phyloP scores from a whole-genome alignment of 2,329 filamentous ascomycete genomes.

The Macrophomina pseudophaseolina region DNA sequence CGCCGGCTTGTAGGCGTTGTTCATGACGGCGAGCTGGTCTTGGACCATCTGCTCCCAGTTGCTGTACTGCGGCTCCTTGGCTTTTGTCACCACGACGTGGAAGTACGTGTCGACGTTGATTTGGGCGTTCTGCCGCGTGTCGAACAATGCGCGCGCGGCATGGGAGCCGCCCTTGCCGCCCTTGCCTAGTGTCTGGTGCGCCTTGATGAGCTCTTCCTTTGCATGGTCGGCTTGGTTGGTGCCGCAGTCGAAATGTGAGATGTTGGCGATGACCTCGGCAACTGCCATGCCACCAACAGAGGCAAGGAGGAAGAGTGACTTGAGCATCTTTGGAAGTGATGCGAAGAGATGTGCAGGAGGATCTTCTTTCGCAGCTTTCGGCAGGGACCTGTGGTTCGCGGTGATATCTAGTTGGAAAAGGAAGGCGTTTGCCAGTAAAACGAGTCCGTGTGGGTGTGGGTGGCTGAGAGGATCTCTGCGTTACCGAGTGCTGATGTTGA shows the following conservation, averaged over 20 bases:
- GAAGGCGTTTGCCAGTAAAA: neutral
- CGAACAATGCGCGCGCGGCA: conserved; percentile 36
- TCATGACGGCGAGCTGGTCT: conserved; percentile 46
- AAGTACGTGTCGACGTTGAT: conserved; percentile 51
- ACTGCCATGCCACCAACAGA: conserved; percentile 36
- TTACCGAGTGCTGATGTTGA: conserved; percentile 17
- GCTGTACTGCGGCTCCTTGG: conserved; percentile 46
- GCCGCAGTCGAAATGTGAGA: conserved; percentile 51
- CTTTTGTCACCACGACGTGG: conserved; percentile 50
- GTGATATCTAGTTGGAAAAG: conserved; percentile 19
- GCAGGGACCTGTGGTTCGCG: neutral
- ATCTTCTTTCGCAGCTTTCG: neutral
- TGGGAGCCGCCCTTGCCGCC: conserved; percentile 34
- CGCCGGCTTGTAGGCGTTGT: conserved; percentile 55
- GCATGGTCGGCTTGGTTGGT: conserved; percentile 41
- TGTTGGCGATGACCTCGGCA: conserved; percentile 27
- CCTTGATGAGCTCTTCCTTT: conserved; percentile 45
- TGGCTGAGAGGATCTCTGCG: conserved; percentile 18
- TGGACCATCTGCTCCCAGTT: conserved; percentile 42
- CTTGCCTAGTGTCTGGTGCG: conserved; percentile 37
- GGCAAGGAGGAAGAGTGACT: conserved; percentile 41
- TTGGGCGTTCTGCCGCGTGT: conserved; percentile 33
- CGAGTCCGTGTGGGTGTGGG: neutral
- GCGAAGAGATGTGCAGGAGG: neutral
- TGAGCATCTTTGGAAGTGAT: conserved; percentile 33